Percentiles rank a stretch among this genome's conserved stretches.
phyloP scores from a whole-genome alignment of 2,329 filamentous ascomycete species.

The Incumbomyces delicatus region DNA sequence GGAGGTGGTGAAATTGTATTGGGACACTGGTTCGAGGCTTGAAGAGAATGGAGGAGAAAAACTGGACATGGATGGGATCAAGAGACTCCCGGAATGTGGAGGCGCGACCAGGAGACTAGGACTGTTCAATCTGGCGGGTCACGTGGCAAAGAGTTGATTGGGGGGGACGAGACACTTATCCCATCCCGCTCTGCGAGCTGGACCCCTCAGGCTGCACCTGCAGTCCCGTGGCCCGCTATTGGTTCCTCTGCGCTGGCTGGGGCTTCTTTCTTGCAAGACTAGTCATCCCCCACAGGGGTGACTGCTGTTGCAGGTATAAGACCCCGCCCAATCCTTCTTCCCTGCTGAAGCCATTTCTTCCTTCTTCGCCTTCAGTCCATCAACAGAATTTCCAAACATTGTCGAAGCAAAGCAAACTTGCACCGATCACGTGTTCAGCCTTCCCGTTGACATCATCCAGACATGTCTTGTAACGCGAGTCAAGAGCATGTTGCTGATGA shows the following conservation, averaged over 20 bases:
- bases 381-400: not conserved
- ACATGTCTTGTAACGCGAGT: not conserved
- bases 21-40: too few species aligned
- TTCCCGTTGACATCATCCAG: not conserved
- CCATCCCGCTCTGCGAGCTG: not conserved
- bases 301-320: not conserved
- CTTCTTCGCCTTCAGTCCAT: not conserved
- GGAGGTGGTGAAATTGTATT: too few species aligned
- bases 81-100: not conserved
- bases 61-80: not conserved
- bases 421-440: not conserved
- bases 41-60: too few species aligned
- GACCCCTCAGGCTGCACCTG: constrained; percentile 2
- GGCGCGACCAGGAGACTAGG: not conserved
- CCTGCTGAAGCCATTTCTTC: not conserved
- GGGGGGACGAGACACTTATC: not conserved
- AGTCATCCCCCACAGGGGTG: not conserved
- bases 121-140: not conserved
- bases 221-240: not conserved
- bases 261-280: not conserved
- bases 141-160: not conserved
- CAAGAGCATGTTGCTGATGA: not conserved
- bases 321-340: not conserved
- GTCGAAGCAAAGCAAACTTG: not conserved
- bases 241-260: not conserved